A percentile compares a stretch with the other conserved stretches of the same genome.
These are phyloP conservation scores for Paraleonurus japonicus DNA, from an alignment of 257 asterid species.

Conservation along the genomic window DNA sequence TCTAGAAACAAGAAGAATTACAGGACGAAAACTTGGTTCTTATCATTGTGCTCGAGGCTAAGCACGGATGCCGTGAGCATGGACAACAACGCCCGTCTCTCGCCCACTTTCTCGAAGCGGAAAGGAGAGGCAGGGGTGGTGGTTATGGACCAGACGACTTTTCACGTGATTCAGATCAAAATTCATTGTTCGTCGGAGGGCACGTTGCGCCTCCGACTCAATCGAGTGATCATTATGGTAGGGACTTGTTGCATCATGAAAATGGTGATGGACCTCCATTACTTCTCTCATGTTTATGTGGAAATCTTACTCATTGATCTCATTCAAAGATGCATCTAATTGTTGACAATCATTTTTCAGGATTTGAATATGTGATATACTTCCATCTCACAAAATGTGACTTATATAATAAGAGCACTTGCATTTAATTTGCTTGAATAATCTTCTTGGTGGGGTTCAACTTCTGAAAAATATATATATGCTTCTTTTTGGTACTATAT, in stretches of 20 bases:
- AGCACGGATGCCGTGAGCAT: conserved; percentile 62
- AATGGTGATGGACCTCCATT: conserved; percentile 43
- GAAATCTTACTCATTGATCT: conserved; percentile 38
- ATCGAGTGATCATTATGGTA: conserved; percentile 22
- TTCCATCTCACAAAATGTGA: neutral
- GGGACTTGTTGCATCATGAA: conserved; percentile 41
- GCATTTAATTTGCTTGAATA: conserved; percentile 20
- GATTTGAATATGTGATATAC: neutral
- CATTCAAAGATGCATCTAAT: neutral
- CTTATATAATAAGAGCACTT: conserved; percentile 11
- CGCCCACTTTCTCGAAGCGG: conserved; percentile 70
- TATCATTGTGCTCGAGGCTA: conserved; percentile 60
- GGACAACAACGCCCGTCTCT: conserved; percentile 49
- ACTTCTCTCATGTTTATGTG: conserved; percentile 61
- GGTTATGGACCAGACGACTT: conserved; percentile 49
- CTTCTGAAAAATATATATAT: too few species aligned
- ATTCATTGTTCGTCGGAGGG: conserved; percentile 43
- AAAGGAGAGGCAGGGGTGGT: conserved; percentile 48
- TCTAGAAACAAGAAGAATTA: conserved; percentile 38
- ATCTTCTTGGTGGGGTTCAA: neutral
- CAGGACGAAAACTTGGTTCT: conserved; percentile 58
- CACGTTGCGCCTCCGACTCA: conserved; percentile 53
- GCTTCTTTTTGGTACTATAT: too few species aligned
- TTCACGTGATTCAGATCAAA: conserved; percentile 32
- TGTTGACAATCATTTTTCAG: neutral